A percentile compares a stretch with the other conserved stretches of the same genome.
phyloP scores from a whole-genome alignment of 345 rosid genomes.

The Noccaea bulbosa region DNA sequence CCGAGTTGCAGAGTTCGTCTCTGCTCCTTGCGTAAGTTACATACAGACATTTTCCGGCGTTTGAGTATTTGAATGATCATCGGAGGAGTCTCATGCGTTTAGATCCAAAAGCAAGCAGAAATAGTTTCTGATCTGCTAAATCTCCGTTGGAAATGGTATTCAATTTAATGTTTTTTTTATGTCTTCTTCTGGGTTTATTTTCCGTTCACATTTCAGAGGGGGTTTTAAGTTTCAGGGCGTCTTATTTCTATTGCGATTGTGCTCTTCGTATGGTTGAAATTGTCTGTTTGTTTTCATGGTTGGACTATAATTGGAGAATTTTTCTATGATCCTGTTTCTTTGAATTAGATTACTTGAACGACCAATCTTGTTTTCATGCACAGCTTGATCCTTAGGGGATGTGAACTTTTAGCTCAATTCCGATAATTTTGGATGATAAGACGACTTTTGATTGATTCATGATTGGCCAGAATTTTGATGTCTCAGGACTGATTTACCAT shows the following conservation, averaged over 20 bases:
- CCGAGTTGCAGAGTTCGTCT: conserved; percentile 29
- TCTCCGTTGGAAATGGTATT: conserved; percentile 40
- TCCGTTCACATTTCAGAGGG: conserved; percentile 17
- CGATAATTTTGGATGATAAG: background rate
- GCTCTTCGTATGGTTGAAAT: background rate
- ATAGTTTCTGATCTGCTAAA: conserved; percentile 28
- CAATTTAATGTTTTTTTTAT: background rate
- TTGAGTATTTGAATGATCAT: conserved; percentile 43
- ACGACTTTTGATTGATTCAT: conserved; percentile 37
- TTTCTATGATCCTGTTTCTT: conserved; percentile 16
- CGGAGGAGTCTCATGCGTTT: conserved; percentile 38
- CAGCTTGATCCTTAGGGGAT: background rate
- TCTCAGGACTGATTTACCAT: background rate
- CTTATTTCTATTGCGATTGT: conserved; percentile 20
- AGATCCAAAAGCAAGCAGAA: conserved; percentile 48
- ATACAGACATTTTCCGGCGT: conserved; percentile 13
- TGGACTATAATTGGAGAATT: background rate
- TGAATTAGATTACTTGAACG: background rate
- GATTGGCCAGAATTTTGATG: conserved; percentile 32
- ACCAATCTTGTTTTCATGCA: conserved; percentile 7
- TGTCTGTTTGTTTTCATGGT: conserved; percentile 5
- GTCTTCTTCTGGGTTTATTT: conserved; percentile 6
- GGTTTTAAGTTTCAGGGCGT: background rate
- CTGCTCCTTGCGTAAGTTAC: conserved; percentile 25
- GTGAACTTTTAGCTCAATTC: background rate